Base-by-base conservation (phyloP, 2,329 filamentous ascomycete species). In the Curvularia verruculosa region DNA sequence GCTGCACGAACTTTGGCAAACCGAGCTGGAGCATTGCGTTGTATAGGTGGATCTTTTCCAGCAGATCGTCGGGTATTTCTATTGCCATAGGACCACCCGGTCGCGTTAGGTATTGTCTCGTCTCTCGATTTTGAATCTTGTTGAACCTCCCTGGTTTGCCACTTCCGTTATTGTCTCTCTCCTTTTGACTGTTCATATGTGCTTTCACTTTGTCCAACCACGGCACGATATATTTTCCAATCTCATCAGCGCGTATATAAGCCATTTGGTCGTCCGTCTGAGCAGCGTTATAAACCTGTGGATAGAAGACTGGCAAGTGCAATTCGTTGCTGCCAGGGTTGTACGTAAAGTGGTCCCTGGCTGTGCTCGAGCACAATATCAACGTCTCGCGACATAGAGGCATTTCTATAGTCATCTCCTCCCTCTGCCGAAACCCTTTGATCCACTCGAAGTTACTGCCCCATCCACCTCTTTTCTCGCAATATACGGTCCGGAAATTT, bases 1-100 rank as follows among this genome's bases (percentile, higher is more conserved):
- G 47, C 24, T 64, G 58, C 12, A 64, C 24, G 10, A 41, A 58
- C 5, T 45, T 56, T 0, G 60, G 54, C 1, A 68, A 43, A 5
- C 56, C 64, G 1, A 69, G 52, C 19, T 69, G 67, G 2, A 67
- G 53, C 59, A 62, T 64, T 9, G 56, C 56, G 41, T 65, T 66
- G 50, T 69, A 69, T 1, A 68, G 53, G 24, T 69, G 60, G 1
- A 68, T 68, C 29, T 62, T 68, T 0, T 57, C 55, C 2, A 55
- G 31, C 8, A 67, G 58, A 15, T 10, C 31, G 0, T 29, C n/a
- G 3, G 66, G 66, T 34, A 63, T 52, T 0, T 8, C 6, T 3
- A 61, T 53, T 6, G n/a, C 15, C 8, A 63, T 21, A 5, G 49
- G 52, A n/a, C 23, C 15, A 18, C n/a, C 21, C n/a, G 34, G 23